phyloP scores from a whole-genome alignment of 257 asterid genomes.

The Thymus mandschuricus region DNA sequence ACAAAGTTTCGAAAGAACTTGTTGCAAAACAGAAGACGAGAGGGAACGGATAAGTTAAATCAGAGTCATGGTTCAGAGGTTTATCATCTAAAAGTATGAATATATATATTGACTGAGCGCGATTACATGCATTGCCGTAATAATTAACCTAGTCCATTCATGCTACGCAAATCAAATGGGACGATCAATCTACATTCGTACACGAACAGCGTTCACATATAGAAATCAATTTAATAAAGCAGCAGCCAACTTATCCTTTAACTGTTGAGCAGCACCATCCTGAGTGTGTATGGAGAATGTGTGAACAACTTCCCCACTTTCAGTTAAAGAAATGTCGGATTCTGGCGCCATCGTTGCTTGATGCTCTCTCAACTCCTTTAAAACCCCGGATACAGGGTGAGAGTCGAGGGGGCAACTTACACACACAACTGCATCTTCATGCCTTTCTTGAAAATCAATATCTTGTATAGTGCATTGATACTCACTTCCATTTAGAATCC shows the following conservation, averaged over 20 bases:
- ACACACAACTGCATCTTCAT: conserved; percentile 62
- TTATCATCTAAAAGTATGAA: neutral
- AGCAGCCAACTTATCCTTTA: conserved; percentile 75
- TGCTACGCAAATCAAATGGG: conserved; percentile 21
- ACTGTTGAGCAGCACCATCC: conserved; percentile 55
- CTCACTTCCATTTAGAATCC: conserved; percentile 33
- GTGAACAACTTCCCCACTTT: conserved; percentile 73
- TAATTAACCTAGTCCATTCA: neutral
- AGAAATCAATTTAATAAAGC: conserved; percentile 56
- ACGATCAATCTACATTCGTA: conserved; percentile 27
- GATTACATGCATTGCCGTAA: conserved; percentile 1
- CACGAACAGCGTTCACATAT: neutral
- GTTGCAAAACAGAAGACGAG: too few species aligned
- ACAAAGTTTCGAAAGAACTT: too few species aligned
- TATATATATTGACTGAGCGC: neutral
- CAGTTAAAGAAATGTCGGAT: conserved; percentile 57
- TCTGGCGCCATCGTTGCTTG: conserved; percentile 57
- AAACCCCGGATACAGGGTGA: conserved; percentile 76
- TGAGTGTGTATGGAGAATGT: conserved; percentile 68
- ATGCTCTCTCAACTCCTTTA: conserved; percentile 76
- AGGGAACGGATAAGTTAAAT: neutral
- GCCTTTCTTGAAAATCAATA: conserved; percentile 70
- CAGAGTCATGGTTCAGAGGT: too few species aligned
- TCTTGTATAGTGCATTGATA: conserved; percentile 44
- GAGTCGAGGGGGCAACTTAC: conserved; percentile 70